phyloP scores from a whole-genome alignment of 805 yeast species.

The Dipodascus geniculatus region DNA sequence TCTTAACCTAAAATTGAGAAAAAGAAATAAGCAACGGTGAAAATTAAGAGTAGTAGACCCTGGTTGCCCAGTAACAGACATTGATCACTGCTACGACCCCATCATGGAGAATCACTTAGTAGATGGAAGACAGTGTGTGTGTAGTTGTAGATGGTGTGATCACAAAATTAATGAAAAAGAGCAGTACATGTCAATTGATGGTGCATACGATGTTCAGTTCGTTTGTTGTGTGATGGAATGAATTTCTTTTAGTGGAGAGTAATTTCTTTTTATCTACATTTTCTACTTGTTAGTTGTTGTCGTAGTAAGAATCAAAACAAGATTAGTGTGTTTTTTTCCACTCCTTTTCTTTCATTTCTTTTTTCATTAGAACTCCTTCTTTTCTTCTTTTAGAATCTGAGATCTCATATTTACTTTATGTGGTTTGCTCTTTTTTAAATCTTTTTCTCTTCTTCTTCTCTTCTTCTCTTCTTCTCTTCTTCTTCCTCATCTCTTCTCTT shows the following conservation, averaged over 20 bases:
- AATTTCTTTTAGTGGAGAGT: background rate
- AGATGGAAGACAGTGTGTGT: no score
- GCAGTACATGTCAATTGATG: background rate
- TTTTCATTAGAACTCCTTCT: conserved; percentile 1
- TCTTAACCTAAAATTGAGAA: background rate
- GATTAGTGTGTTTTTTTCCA: background rate
- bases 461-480: background rate
- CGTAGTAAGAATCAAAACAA: no score
- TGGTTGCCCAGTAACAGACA: background rate
- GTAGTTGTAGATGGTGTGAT: background rate
- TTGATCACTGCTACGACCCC: background rate
- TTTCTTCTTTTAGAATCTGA: background rate
- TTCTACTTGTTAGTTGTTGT: no score
- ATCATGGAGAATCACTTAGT: no score
- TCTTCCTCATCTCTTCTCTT: background rate
- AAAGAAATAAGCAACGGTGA: background rate
- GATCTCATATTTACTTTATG: background rate
- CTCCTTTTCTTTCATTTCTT: conserved; percentile 1
- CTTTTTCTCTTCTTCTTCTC: background rate
- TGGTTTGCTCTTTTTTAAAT: conserved; percentile 2
- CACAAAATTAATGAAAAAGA: conserved; percentile 2
- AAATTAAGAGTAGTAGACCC: no score
- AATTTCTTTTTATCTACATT: no score
- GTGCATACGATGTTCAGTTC: no score
- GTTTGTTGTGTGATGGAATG: background rate